Percentiles rank a stretch among this genome's conserved stretches.
These are phyloP conservation scores for Polytrichum formosum DNA, from an alignment of 225 moss, liverwort and hornwort genomes.

Conservation along the genomic window DNA sequence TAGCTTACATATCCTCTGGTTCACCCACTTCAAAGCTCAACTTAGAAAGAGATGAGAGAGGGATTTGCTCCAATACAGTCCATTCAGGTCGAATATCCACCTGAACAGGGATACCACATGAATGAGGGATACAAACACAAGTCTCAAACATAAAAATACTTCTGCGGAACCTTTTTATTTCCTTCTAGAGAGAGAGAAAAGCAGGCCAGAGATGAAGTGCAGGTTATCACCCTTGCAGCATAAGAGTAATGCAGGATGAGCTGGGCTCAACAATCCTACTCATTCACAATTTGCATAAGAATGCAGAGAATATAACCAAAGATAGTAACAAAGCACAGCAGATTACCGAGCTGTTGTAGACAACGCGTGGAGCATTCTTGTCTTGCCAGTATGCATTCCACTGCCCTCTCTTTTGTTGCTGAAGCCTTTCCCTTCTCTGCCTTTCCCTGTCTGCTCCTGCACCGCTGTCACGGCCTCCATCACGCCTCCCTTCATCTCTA, in stretches of 20 bases:
- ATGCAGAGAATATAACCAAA: background rate
- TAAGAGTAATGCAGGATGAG: no score
- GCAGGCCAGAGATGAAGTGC: no score
- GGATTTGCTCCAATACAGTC: conserved; percentile 93
- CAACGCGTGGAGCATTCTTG: conserved; percentile 94
- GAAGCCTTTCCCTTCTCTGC: conserved; percentile 91
- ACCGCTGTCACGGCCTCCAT: conserved; percentile 96
- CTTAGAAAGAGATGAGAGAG: conserved; percentile 79
- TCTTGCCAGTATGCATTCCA: conserved; percentile 99
- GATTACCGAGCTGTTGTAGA: conserved; percentile 95
- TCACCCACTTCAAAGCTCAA: conserved; percentile 97
- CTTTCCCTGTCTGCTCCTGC: conserved; percentile 98
- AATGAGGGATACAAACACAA: no score
- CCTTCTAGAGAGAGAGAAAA: no score
- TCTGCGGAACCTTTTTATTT: no score
- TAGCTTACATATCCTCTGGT: conserved; percentile 82
- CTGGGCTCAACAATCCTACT: background rate
- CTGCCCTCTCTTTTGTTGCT: conserved; percentile 98
- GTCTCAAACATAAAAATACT: no score
- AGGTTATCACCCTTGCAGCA: no score
- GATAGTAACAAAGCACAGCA: background rate
- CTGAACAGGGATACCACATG: conserved; percentile 27
- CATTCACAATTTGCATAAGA: background rate
- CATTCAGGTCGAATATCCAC: conserved; percentile 99
- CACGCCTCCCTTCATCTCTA: conserved; percentile 93